phyloP scores from a whole-genome alignment of 257 asterid species.

The Oldenlandia corymbosa region DNA sequence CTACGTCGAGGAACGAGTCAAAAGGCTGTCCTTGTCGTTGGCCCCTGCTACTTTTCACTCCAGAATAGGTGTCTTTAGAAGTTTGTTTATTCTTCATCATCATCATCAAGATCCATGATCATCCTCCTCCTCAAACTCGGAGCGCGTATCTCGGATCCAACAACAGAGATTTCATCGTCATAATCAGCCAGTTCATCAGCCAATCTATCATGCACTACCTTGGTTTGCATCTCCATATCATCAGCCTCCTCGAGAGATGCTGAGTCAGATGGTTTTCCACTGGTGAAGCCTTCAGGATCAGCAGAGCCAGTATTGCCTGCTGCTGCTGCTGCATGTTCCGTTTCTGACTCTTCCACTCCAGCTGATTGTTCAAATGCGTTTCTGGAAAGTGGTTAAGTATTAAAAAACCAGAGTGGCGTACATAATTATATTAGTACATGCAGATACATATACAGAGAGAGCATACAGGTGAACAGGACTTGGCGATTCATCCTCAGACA shows the following conservation, averaged over 20 bases:
- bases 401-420: neutral
- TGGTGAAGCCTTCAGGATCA: conserved; percentile 21
- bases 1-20: too few relatives aligned
- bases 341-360: conserved; percentile 22
- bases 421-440: neutral
- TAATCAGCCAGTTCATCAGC: conserved; percentile 34
- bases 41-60: too few relatives aligned
- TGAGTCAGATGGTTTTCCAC: conserved; percentile 18
- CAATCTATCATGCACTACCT: conserved; percentile 20
- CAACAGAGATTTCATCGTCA: conserved; percentile 31
- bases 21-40: too few relatives aligned
- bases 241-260: conserved; percentile 15
- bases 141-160: conserved; percentile 21
- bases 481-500: conserved; percentile 21
- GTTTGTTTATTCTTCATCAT: conserved; percentile 52
- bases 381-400: conserved; percentile 25
- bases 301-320: conserved; percentile 15
- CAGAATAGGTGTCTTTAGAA: too few relatives aligned
- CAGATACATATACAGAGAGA: neutral
- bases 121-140: conserved; percentile 62
- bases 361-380: conserved; percentile 27
- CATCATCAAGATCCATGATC: conserved; percentile 76
- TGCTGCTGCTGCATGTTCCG: conserved; percentile 2
- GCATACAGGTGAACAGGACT: conserved; percentile 11
- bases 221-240: conserved; percentile 18